phyloP scores from a whole-genome alignment of 108 stramenopile species.

The Epithemia pelagica region DNA sequence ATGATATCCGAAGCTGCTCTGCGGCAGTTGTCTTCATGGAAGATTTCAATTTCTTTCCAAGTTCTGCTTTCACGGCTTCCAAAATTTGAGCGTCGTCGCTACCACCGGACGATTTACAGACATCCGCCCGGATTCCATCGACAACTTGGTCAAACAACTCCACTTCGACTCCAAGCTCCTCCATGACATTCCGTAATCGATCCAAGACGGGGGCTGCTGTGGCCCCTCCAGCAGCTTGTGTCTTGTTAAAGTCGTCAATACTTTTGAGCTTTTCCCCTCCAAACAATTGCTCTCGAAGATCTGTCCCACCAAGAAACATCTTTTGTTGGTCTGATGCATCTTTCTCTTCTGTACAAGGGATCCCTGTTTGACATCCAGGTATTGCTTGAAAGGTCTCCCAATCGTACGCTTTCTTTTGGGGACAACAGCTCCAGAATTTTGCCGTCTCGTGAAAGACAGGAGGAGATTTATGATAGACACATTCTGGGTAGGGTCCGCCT shows the following conservation, averaged over 20 bases:
- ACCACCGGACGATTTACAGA: not conserved
- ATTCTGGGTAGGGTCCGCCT: constrained; percentile 71
- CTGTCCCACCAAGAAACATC: constrained; percentile 77
- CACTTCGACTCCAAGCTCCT: constrained; percentile 66
- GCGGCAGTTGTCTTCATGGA: constrained; percentile 71
- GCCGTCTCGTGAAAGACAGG: constrained; percentile 98
- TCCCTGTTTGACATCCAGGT: constrained; percentile 70
- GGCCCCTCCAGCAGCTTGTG: constrained; percentile 63
- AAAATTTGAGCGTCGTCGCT: constrained; percentile 43
- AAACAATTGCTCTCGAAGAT: constrained; percentile 56
- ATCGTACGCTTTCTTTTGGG: constrained; percentile 80
- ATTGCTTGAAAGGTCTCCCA: constrained; percentile 83
- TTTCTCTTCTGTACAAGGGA: constrained; percentile 66
- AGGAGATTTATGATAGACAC: constrained; percentile 81
- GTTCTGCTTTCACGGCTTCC: constrained; percentile 44
- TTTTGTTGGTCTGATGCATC: constrained; percentile 39
- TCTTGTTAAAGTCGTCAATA: constrained; percentile 84
- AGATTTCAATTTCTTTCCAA: constrained; percentile 64
- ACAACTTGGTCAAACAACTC: constrained; percentile 82
- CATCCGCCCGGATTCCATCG: constrained; percentile 56
- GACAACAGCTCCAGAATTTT: constrained; percentile 97
- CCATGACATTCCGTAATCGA: constrained; percentile 50
- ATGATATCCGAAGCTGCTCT: constrained; percentile 61
- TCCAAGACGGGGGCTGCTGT: constrained; percentile 73
- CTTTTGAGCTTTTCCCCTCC: constrained; percentile 46